Percentiles rank a stretch among this genome's conserved stretches.
Evolutionary conservation across 2,329 filamentous ascomycete species (phyloP).

Genomic region (Ascochyta pisi): DNA sequence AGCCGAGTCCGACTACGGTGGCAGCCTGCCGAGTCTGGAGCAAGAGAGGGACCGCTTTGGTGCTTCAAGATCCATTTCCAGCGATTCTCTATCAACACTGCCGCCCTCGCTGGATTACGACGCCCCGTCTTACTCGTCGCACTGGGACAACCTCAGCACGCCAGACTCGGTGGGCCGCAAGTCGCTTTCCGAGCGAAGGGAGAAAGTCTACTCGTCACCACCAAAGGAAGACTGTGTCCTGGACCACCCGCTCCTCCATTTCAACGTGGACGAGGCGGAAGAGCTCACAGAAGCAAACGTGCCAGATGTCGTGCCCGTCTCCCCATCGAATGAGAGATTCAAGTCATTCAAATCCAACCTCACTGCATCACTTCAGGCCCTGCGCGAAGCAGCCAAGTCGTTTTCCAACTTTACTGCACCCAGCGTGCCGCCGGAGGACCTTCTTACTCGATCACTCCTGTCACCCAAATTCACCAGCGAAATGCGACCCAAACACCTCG

Average conservation of each 20-base stretch:
- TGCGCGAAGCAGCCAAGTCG: slow-evolving; percentile 67
- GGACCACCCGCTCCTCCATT: slow-evolving; percentile 64
- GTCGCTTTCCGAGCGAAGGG: slow-evolving; percentile 49
- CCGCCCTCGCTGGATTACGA: slow-evolving; percentile 54
- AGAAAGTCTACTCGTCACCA: slow-evolving; percentile 56
- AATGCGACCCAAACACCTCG: slow-evolving; percentile 62
- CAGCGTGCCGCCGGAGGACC: slow-evolving; percentile 63
- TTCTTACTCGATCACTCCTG: slow-evolving; percentile 66
- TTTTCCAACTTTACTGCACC: slow-evolving; percentile 65
- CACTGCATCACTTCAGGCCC: slow-evolving; percentile 66
- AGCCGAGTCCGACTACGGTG: slow-evolving; percentile 44
- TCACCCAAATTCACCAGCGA: slow-evolving; percentile 66
- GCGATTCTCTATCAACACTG: slow-evolving; percentile 62
- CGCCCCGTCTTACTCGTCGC: slow-evolving; percentile 56
- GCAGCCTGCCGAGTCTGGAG: slow-evolving; percentile 54
- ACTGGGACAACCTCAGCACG: slow-evolving; percentile 47
- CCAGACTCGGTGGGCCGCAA: slow-evolving; percentile 41
- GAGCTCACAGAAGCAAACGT: slow-evolving; percentile 41
- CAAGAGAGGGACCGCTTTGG: slow-evolving; percentile 48
- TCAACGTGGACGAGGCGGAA: slow-evolving; percentile 43
- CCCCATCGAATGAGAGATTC: slow-evolving; percentile 43
- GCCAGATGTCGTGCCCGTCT: slow-evolving; percentile 29
- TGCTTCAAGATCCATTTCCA: slow-evolving; percentile 60
- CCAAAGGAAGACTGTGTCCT: slow-evolving; percentile 60
- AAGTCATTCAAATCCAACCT: slow-evolving; percentile 68